Evolutionary conservation across 139 green algal species (phyloP).

Genomic region (Chlorella sp.): DNA sequence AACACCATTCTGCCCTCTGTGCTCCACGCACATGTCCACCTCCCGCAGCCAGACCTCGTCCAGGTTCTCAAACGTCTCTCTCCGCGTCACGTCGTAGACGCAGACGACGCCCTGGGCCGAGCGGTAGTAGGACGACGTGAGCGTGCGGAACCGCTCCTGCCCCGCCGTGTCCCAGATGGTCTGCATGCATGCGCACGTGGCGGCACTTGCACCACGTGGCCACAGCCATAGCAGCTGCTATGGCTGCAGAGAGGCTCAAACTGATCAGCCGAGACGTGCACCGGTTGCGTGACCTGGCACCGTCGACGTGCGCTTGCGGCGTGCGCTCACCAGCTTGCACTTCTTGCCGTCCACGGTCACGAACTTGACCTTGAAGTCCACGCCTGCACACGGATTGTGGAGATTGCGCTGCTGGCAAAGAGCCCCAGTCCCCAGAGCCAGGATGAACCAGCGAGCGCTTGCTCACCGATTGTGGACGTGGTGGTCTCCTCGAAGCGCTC

Average conservation of each 20-base stretch:
- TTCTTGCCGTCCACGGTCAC: conserved; percentile 66
- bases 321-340: conserved; percentile 75
- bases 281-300: no score
- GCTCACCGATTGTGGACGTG: conserved; percentile 73
- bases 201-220: no score
- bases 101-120: conserved; percentile 53
- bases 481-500: conserved; percentile 77
- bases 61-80: conserved; percentile 88
- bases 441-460: no score
- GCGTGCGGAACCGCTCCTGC: conserved; percentile 92
- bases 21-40: conserved; percentile 66
- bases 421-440: no score
- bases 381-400: conserved; percentile 73
- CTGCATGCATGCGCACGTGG: no score
- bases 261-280: no score
- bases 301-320: no score
- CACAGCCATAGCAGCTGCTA: background rate
- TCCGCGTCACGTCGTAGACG: conserved; percentile 87
- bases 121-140: conserved; percentile 96
- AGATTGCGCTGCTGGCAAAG: no score
- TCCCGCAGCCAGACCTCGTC: conserved; percentile 88
- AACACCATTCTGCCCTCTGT: no score
- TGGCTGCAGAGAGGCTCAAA: no score
- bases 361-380: conserved; percentile 95
- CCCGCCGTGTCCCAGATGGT: conserved; percentile 57